phyloP scores from a whole-genome alignment of 2,329 filamentous ascomycete genomes.

The Ophiostoma angusticollis region DNA sequence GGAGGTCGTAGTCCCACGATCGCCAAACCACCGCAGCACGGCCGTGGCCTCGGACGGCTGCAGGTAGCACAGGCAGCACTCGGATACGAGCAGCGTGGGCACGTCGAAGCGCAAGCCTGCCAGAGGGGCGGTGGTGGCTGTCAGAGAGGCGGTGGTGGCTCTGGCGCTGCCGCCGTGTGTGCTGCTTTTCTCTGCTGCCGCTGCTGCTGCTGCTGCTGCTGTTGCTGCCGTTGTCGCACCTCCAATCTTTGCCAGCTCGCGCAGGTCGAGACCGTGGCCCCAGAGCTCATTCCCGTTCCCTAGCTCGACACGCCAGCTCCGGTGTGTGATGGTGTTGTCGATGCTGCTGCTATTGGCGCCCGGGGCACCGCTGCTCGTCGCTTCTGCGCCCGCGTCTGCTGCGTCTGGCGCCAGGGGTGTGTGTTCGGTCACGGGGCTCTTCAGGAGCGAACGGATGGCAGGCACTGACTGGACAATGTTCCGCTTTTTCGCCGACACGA shows the following conservation, averaged over 20 bases:
- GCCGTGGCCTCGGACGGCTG: slow-evolving; percentile 47
- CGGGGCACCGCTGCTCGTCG: too few species aligned
- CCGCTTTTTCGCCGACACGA: slow-evolving; percentile 58
- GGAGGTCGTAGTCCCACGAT: too few species aligned
- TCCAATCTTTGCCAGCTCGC: slow-evolving; percentile 34
- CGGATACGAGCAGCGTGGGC: slow-evolving; percentile 79
- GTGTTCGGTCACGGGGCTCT: slow-evolving; percentile 19
- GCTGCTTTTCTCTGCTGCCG: too few species aligned
- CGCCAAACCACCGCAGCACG: slow-evolving; percentile 53
- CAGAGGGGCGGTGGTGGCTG: slow-evolving; percentile 15
- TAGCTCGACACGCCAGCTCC: slow-evolving; percentile 30
- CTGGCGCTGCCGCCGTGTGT: too few species aligned
- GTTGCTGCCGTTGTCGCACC: slow-evolving; percentile 8
- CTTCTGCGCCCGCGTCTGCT: neutral
- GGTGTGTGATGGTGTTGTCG: neutral
- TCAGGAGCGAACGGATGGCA: slow-evolving; percentile 26
- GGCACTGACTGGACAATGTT: slow-evolving; percentile 35
- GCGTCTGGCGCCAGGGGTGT: neutral
- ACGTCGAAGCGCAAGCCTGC: slow-evolving; percentile 39
- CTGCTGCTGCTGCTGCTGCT: neutral
- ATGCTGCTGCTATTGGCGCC: neutral
- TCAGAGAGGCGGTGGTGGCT: too few species aligned
- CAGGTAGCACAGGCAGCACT: slow-evolving; percentile 92
- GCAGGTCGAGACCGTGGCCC: slow-evolving; percentile 58
- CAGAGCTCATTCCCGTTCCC: slow-evolving; percentile 30